Conservation (phyloP, 2,329 filamentous ascomycete species). For the Elsinoe fawcettii region DNA sequence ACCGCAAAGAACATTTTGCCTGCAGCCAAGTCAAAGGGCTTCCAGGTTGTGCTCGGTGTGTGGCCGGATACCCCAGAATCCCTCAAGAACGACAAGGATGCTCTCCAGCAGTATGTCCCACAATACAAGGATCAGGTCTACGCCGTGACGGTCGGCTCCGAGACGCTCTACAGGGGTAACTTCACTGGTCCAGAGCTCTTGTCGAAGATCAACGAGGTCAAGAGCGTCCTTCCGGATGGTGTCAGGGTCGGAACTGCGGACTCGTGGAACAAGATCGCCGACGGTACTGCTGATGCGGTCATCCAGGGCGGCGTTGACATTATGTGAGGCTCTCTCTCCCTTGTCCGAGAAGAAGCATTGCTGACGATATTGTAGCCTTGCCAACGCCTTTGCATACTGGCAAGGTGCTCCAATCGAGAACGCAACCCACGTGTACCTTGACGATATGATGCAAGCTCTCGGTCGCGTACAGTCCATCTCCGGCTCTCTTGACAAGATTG, state of each 20-base stretch:
- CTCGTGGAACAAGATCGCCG: constrained; percentile 64
- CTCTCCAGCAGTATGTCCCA: constrained; percentile 44
- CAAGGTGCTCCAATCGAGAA: constrained; percentile 54
- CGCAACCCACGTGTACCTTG: constrained; percentile 55
- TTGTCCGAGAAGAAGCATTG: background rate
- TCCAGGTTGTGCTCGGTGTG: constrained; percentile 62
- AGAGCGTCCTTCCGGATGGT: constrained; percentile 44
- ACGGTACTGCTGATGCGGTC: constrained; percentile 59
- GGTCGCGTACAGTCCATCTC: constrained; percentile 53
- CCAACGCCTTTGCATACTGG: constrained; percentile 68
- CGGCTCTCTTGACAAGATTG: constrained; percentile 47
- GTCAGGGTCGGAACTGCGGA: constrained; percentile 61
- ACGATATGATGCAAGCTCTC: constrained; percentile 59
- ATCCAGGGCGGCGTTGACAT: constrained; percentile 54
- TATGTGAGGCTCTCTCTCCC: constrained; percentile 34
- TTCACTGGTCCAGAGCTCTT: constrained; percentile 55
- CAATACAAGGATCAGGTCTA: constrained; percentile 53
- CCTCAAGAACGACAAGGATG: constrained; percentile 53
- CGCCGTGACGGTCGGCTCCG: constrained; percentile 63
- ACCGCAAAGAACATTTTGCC: constrained; percentile 56
- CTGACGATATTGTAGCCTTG: constrained; percentile 35
- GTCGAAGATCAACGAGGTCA: constrained; percentile 54
- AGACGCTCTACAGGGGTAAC: constrained; percentile 61
- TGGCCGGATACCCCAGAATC: constrained; percentile 60
- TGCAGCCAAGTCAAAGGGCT: constrained; percentile 55